Evolutionary conservation across 805 yeast species (phyloP), one percentile per base, ranked within the genome.

Genomic region (Cyberlindnera sargentensis): DNA sequence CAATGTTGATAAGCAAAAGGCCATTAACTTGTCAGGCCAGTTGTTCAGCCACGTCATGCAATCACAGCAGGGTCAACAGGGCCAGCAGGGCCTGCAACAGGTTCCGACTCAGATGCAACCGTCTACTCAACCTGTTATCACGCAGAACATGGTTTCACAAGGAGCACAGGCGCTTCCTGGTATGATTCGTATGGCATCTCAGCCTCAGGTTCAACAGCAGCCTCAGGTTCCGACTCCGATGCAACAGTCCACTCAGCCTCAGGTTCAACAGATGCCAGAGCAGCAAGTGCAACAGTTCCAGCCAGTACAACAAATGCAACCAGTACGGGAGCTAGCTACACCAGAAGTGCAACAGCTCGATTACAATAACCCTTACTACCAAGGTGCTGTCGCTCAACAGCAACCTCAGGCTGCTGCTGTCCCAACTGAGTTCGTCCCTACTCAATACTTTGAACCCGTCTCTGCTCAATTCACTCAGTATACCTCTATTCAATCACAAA

Each of bases 341-440:
- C 8, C 8, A 7, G 46, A 44, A 24, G 35, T 26, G 11, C 36
- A 33, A 5, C 33, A 31, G 15, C 26, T 54, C 28, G 47, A 46
- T n/a, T 44, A 46, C 35, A 29, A 24, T 9, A 46, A 50, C 35
- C 55, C 56, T 7, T 52, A 54, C 40, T 47, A 54, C 31, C 50
- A 42, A 36, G 49, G 45, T 25, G 36, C 39, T 7, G 32, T 28
- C 11, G n/a, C 39, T 35, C 15, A 11, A 5, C 37, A 9, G 5
- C 8, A 9, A 6, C 30, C 37, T 9, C 37, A 36, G 24, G 8
- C 39, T n/a, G 24, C 20, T 28, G 7, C 26, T 11, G 5, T 23
- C 8, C 32, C 26, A 24, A 27, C 10, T 28, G 30, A 9, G 30
- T 6, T 9, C 9, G 30, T 28, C 9, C 20, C 20, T 15, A 15